Conservation (phyloP, 345 rosid species). For the Syzygium grande region DNA sequence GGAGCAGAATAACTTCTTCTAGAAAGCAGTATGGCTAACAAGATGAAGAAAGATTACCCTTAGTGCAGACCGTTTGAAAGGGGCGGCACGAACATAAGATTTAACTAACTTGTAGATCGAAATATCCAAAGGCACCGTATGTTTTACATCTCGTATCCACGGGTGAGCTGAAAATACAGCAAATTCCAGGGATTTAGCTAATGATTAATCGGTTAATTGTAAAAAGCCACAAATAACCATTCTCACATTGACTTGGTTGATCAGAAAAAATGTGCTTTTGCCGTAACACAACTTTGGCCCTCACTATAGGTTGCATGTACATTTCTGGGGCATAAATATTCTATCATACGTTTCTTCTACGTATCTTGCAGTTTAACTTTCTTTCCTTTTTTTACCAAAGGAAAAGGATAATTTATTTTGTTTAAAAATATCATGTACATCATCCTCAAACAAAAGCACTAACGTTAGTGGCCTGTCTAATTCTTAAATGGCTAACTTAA, state of each 20-base stretch:
- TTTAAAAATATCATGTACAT: not conserved
- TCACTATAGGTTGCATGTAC: too few species aligned
- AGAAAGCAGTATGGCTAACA: not conserved
- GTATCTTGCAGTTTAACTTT: too few species aligned
- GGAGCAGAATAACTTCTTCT: not conserved
- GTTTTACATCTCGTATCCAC: slow-evolving; percentile 62
- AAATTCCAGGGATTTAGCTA: not conserved
- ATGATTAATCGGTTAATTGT: not conserved
- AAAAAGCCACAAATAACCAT: too few species aligned
- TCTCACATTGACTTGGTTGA: too few species aligned
- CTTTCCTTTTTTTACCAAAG: too few species aligned
- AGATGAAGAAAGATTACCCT: slow-evolving; percentile 40
- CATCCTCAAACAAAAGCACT: not conserved
- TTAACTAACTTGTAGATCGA: slow-evolving; percentile 70
- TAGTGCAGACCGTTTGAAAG: slow-evolving; percentile 73
- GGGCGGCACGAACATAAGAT: slow-evolving; percentile 64
- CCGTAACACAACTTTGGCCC: too few species aligned
- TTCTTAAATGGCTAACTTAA: not conserved
- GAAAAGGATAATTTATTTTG: too few species aligned
- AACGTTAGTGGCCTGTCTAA: not conserved
- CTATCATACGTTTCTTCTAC: too few species aligned
- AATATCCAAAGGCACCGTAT: slow-evolving; percentile 64
- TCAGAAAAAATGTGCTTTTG: too few species aligned
- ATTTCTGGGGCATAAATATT: too few species aligned
- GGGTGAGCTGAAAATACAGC: slow-evolving; percentile 66